A percentile compares a stretch with the other conserved stretches of the same genome.
phyloP scores from a whole-genome alignment of 179 eudicot species.

The Nepenthes alata region DNA sequence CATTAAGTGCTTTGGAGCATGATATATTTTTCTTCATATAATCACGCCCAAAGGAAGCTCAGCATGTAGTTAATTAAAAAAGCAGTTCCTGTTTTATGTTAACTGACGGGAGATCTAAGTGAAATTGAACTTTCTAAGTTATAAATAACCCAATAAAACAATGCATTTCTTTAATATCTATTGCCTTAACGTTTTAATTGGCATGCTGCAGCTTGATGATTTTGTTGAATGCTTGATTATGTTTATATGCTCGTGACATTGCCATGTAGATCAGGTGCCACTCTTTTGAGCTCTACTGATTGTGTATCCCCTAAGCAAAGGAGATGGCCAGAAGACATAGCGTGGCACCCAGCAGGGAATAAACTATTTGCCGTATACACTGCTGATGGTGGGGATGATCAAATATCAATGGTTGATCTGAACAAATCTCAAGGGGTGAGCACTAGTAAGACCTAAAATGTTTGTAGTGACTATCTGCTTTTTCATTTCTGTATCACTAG shows the following conservation, averaged over 20 bases:
- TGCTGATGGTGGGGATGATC: constrained; percentile 91
- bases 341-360: constrained; percentile 92
- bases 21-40: no score
- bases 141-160: no score
- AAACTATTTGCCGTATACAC: constrained; percentile 57
- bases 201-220: no score
- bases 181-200: no score
- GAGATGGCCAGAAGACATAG: constrained; percentile 98
- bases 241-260: constrained; percentile 7
- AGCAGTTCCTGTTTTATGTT: no score
- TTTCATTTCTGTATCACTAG: background rate
- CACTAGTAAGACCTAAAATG: background rate
- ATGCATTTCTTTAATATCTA: no score
- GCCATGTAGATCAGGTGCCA: constrained; percentile 63
- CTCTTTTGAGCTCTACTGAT: constrained; percentile 55
- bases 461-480: background rate
- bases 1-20: no score
- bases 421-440: constrained; percentile 57
- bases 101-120: no score
- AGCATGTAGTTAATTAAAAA: no score
- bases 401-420: constrained; percentile 64
- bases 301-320: constrained; percentile 64
- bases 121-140: no score
- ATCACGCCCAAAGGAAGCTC: no score
- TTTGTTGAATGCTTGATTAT: constrained; percentile 4